These are phyloP conservation scores for Athelia psychrophila DNA, from an alignment of 1,284 basidiomycete species.

Conservation along the genomic window DNA sequence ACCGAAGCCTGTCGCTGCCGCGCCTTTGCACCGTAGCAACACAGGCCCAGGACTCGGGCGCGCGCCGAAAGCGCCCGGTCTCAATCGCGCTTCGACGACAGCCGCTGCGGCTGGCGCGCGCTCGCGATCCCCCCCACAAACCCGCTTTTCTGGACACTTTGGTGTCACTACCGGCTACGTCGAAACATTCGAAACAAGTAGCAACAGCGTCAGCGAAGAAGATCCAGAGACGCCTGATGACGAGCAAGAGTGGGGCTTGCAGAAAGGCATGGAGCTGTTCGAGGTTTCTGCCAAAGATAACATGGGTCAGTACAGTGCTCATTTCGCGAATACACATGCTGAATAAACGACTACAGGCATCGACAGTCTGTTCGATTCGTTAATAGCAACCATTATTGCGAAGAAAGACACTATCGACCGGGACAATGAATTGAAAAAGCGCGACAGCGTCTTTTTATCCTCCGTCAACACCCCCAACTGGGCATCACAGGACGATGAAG, in stretches of 20 bases:
- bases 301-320: conserved; percentile 46
- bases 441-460: conserved; percentile 76
- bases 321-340: conserved; percentile 8
- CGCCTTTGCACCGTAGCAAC: conserved; percentile 45
- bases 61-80: conserved; percentile 25
- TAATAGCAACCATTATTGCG: conserved; percentile 75
- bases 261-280: conserved; percentile 78
- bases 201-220: conserved; percentile 65
- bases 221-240: conserved; percentile 54
- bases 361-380: conserved; percentile 67
- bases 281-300: conserved; percentile 88
- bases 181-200: conserved; percentile 56
- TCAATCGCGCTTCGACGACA: conserved; percentile 47
- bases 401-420: conserved; percentile 75
- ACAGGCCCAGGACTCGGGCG: conserved; percentile 39
- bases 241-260: conserved; percentile 70
- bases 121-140: conserved; percentile 34
- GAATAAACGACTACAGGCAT: conserved; percentile 52
- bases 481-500: conserved; percentile 77
- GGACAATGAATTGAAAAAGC: conserved; percentile 73
- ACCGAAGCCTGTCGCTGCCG: conserved; percentile 29
- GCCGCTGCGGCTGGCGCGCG: conserved; percentile 34
- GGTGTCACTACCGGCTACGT: conserved; percentile 46
- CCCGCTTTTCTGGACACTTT: conserved; percentile 55
- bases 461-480: conserved; percentile 61